A percentile compares a stretch with the other conserved stretches of the same genome.
Conservation (phyloP, 345 rosid species). For the Eucalyptus brandiana region DNA sequence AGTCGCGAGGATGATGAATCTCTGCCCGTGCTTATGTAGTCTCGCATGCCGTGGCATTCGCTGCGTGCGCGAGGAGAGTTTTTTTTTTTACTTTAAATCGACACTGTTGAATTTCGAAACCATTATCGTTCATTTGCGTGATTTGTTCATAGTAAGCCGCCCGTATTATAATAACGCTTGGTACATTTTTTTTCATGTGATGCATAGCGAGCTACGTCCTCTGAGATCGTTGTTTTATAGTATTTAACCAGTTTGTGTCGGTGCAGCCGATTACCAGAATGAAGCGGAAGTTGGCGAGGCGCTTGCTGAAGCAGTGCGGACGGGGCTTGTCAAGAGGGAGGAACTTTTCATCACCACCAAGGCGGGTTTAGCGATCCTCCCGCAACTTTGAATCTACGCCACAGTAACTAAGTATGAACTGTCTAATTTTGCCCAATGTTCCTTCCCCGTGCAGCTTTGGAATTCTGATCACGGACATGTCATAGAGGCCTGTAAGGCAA, state of each 20-base stretch:
- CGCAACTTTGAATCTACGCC: background rate
- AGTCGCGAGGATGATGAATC: background rate
- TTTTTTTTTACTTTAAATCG: background rate
- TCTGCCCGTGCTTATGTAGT: background rate
- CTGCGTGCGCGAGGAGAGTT: background rate
- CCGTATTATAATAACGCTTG: background rate
- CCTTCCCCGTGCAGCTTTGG: slow-evolving; percentile 50
- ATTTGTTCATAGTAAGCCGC: background rate
- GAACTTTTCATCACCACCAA: slow-evolving; percentile 82
- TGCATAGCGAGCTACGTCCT: background rate
- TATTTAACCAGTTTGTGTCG: background rate
- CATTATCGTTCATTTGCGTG: background rate
- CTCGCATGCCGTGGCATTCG: background rate
- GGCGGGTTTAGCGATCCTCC: slow-evolving; percentile 10
- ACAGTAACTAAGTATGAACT: background rate
- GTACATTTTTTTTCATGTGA: background rate
- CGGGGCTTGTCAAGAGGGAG: slow-evolving; percentile 66
- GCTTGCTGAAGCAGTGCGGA: slow-evolving; percentile 49
- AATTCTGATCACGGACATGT: slow-evolving; percentile 95
- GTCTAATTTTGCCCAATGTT: background rate
- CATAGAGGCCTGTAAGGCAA: slow-evolving; percentile 74
- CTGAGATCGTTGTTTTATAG: background rate
- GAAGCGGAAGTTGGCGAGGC: slow-evolving; percentile 75
- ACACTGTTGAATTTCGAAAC: background rate
- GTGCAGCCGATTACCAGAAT: slow-evolving; percentile 64